phyloP scores from a whole-genome alignment of 2,329 filamentous ascomycete species.

The Bipolaris oryzae region DNA sequence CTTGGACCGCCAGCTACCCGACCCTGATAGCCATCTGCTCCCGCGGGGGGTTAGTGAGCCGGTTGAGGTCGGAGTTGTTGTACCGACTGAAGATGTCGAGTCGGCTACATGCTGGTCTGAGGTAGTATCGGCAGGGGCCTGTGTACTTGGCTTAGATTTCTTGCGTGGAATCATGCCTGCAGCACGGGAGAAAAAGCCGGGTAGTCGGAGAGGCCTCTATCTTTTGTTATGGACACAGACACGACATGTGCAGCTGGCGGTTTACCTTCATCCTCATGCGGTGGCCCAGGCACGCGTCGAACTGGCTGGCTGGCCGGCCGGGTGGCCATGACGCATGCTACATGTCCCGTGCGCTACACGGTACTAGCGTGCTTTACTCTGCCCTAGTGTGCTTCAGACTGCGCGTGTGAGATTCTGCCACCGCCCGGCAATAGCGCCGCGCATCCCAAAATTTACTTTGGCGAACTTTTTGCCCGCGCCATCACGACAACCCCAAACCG shows the following conservation, averaged over 20 bases:
- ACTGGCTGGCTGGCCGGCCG: constrained; percentile 9
- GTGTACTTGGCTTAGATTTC: constrained; percentile 49
- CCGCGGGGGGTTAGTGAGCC: constrained; percentile 32
- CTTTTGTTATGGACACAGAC: constrained; percentile 12
- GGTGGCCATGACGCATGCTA: constrained; percentile 29
- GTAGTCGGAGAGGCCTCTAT: constrained; percentile 29
- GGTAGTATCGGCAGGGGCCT: constrained; percentile 32
- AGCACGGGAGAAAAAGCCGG: constrained; percentile 15
- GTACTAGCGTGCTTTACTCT: constrained; percentile 12
- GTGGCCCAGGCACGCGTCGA: constrained; percentile 18
- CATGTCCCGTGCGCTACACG: constrained; percentile 14
- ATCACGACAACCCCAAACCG: constrained; percentile 26
- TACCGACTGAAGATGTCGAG: constrained; percentile 19
- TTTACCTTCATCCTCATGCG: constrained; percentile 27
- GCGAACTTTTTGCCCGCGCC: constrained; percentile 25
- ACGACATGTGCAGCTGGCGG: constrained; percentile 13
- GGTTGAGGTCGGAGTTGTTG: constrained; percentile 22
- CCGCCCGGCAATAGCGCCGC: constrained; percentile 19
- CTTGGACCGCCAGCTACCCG: constrained; percentile 54
- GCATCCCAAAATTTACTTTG: constrained; percentile 26
- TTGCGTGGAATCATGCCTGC: constrained; percentile 50
- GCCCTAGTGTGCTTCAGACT: constrained; percentile 13
- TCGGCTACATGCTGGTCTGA: constrained; percentile 21
- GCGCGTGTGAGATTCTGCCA: constrained; percentile 23
- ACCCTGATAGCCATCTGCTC: constrained; percentile 53